Evolutionary conservation across 2,329 filamentous ascomycete species (phyloP), one percentile per base, ranked within the genome.

Genomic region (Oidium heveae): DNA sequence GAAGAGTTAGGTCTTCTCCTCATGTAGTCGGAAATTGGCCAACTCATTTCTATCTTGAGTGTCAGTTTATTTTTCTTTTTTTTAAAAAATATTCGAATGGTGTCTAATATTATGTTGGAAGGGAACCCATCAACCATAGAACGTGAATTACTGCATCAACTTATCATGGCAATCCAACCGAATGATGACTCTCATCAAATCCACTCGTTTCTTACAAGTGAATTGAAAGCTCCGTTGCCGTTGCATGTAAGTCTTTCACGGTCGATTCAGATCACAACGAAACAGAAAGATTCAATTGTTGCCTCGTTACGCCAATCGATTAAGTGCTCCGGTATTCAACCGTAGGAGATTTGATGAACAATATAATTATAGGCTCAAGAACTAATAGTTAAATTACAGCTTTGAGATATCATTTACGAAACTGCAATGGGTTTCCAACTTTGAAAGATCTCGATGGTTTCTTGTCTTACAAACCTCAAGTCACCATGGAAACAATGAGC

Each of bases 21-120:
- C 91, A 98, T 67, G 72, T 89, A 28, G 77, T 80, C 56, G 91
- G 91, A 57, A 86, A 87, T 66, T 98, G 91, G 91, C 86, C 89
- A 1, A 86, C 81, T 36, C 89, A 96, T 68, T 66, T 96, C 49
- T 96, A 94, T 66, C 72, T 94, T 55, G 89, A 96, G 70, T 98
- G 91, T 93, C 73, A 68, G 79, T 71, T 55, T 54, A 55, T 51
- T 15, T 28, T 28, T 28, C 6, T 28, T 28, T n/a, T n/a, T n/a
- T n/a, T n/a, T n/a, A n/a, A n/a, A n/a, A n/a, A 28, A 28, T 28
- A 6, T 28, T 28, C 24, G 24, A 28, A 28, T 28, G 3, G 24
- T 28, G 6, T 28, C 24, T 28, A 28, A 28, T 28, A 28, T 28
- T 28, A 6, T 28, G 24, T 6, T 28, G 24, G 24, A 58, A 80